phyloP scores from a whole-genome alignment of 1,284 basidiomycete species.

The Fomes fomentarius region DNA sequence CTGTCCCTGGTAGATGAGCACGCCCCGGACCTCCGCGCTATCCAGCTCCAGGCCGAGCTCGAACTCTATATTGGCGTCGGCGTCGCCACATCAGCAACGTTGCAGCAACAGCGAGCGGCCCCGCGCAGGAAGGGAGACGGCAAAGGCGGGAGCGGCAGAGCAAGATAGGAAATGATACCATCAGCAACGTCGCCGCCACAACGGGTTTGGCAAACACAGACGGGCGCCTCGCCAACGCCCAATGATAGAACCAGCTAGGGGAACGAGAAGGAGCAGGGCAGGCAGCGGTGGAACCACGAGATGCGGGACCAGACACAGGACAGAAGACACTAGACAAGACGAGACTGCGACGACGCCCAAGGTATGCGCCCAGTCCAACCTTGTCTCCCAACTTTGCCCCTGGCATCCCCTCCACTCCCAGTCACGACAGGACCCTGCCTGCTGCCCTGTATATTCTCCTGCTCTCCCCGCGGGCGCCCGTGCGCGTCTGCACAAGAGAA shows the following conservation, averaged over 20 bases:
- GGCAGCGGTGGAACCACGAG: background rate
- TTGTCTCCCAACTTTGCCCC: background rate
- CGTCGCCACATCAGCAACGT: no score
- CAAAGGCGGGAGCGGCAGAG: no score
- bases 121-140: no score
- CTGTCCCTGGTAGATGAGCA: conserved; percentile 68
- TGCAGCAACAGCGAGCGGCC: no score
- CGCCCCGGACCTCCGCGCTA: conserved; percentile 80
- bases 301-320: background rate
- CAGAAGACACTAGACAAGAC: background rate
- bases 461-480: background rate
- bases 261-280: background rate
- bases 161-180: background rate
- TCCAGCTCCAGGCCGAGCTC: conserved; percentile 81
- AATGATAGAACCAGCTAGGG: no score
- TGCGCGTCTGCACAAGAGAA: background rate
- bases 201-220: conserved; percentile 1
- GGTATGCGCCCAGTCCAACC: background rate
- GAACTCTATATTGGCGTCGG: conserved; percentile 54
- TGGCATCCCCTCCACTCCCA: background rate
- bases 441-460: background rate
- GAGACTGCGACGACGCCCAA: background rate
- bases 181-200: conserved; percentile 10
- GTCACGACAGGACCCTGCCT: background rate
- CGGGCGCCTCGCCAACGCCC: background rate